A percentile compares a stretch with the other conserved stretches of the same genome.
Conservation (phyloP, 306 rosid species). For the Datisca glomerata region DNA sequence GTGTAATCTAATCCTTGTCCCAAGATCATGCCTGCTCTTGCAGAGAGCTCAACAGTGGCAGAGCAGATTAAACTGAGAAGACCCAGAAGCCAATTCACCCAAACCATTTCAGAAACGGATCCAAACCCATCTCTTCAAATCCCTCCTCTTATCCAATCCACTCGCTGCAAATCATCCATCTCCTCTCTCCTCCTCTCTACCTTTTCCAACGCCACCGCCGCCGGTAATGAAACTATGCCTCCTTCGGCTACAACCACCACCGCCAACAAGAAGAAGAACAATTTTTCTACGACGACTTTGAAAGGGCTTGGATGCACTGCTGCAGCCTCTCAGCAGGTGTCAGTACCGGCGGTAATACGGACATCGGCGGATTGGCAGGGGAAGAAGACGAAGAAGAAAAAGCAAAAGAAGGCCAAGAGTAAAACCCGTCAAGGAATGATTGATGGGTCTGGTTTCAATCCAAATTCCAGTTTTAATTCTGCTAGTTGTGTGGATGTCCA, state of each 20-base stretch:
- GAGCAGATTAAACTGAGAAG: conserved; percentile 58
- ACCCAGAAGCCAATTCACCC: conserved; percentile 45
- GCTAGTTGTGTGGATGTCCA: conserved; percentile 49
- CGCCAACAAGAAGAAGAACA: conserved; percentile 46
- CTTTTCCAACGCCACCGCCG: conserved; percentile 10
- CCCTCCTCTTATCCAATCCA: conserved; percentile 45
- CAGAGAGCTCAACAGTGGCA: conserved; percentile 23
- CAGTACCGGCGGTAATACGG: conserved; percentile 75
- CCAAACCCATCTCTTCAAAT: conserved; percentile 29
- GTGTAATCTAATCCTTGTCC: conserved; percentile 6
- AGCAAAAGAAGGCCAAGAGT: conserved; percentile 20
- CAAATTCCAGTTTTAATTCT: conserved; percentile 18
- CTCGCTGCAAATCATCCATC: conserved; percentile 68
- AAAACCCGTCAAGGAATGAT: conserved; percentile 24
- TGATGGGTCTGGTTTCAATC: conserved; percentile 22
- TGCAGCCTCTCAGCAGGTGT: conserved; percentile 65
- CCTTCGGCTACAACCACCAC: background rate
- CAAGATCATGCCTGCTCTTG: conserved; percentile 41
- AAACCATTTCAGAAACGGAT: conserved; percentile 48
- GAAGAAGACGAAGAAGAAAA: conserved; percentile 44
- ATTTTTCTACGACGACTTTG: conserved; percentile 45
- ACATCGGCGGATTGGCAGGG: conserved; percentile 74
- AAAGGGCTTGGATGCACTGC: conserved; percentile 80
- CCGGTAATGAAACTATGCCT: background rate
- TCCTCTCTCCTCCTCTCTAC: conserved; percentile 69